phyloP scores from a whole-genome alignment of 1,284 basidiomycete genomes.

The Sparassis latifolia region DNA sequence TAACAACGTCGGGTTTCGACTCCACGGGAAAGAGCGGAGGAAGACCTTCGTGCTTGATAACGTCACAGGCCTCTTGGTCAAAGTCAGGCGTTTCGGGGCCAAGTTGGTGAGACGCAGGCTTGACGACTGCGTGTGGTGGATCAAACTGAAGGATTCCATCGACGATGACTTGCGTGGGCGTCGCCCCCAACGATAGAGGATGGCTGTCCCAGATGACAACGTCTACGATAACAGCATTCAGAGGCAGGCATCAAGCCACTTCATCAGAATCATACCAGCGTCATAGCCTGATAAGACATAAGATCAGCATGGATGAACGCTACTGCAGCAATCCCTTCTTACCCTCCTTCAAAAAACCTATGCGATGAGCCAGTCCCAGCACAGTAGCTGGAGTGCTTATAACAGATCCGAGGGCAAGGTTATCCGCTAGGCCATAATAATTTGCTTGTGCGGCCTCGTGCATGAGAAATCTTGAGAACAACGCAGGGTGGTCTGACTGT shows the following conservation, averaged over 20 bases:
- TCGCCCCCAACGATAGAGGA: conserved; percentile 67
- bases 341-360: conserved; percentile 71
- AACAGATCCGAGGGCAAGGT: conserved; percentile 66
- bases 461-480: conserved; percentile 75
- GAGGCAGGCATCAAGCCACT: background rate
- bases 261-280: conserved; percentile 30
- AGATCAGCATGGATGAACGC: background rate
- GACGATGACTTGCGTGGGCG: conserved; percentile 69
- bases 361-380: conserved; percentile 75
- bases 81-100: conserved; percentile 55
- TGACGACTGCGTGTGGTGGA: conserved; percentile 34
- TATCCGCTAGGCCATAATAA: conserved; percentile 59
- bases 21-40: conserved; percentile 47
- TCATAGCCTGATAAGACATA: conserved; percentile 31
- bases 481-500: conserved; percentile 67
- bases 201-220: conserved; percentile 70
- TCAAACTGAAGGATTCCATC: conserved; percentile 62
- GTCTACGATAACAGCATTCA: conserved; percentile 26
- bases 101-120: conserved; percentile 41
- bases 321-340: conserved; percentile 12
- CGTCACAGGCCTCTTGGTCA: conserved; percentile 43
- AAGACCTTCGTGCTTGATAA: conserved; percentile 60
- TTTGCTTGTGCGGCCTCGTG: conserved; percentile 88
- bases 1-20: conserved; percentile 31
- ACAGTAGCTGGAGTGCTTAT: conserved; percentile 74